phyloP scores from a whole-genome alignment of 768 basidiomycete species.

The Melanogaster broomeanus region DNA sequence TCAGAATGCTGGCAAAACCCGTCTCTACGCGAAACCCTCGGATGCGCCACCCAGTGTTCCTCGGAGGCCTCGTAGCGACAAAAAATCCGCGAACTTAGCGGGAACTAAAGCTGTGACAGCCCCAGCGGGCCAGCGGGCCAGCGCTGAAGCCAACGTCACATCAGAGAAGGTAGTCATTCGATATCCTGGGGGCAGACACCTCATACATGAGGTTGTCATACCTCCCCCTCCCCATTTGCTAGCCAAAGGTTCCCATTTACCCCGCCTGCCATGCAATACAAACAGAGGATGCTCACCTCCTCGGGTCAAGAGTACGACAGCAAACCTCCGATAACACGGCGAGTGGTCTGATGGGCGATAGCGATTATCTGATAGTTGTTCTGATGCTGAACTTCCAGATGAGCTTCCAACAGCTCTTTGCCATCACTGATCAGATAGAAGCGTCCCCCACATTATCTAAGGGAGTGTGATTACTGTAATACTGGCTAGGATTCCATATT shows the following conservation, averaged over 20 bases:
- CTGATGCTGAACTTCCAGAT: constrained; percentile 23
- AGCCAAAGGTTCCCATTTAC: constrained; percentile 17
- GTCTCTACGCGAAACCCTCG: constrained; percentile 24
- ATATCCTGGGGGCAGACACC: constrained; percentile 13
- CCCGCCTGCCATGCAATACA: constrained; percentile 22
- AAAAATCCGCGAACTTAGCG: constrained; percentile 12
- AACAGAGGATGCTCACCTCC: constrained; percentile 19
- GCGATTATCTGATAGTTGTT: constrained; percentile 28
- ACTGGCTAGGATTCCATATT: no score
- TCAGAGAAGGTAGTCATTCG: constrained; percentile 29
- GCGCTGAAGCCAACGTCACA: constrained; percentile 20
- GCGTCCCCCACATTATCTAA: constrained; percentile 3
- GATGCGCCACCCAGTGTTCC: constrained; percentile 19
- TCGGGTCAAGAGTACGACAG: constrained; percentile 13
- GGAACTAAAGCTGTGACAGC: constrained; percentile 15
- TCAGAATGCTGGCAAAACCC: constrained; percentile 11
- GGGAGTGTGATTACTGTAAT: no score
- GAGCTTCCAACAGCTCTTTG: constrained; percentile 24
- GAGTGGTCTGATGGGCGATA: constrained; percentile 11
- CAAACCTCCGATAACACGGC: constrained; percentile 25
- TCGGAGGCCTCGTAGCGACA: constrained; percentile 33
- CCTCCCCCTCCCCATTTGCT: constrained; percentile 10
- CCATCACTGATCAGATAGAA: constrained; percentile 9
- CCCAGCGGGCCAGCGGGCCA: no score
- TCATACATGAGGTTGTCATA: constrained; percentile 23